phyloP scores from a whole-genome alignment of 2,329 filamentous ascomycete genomes.

The Aspergillus arachidicola region DNA sequence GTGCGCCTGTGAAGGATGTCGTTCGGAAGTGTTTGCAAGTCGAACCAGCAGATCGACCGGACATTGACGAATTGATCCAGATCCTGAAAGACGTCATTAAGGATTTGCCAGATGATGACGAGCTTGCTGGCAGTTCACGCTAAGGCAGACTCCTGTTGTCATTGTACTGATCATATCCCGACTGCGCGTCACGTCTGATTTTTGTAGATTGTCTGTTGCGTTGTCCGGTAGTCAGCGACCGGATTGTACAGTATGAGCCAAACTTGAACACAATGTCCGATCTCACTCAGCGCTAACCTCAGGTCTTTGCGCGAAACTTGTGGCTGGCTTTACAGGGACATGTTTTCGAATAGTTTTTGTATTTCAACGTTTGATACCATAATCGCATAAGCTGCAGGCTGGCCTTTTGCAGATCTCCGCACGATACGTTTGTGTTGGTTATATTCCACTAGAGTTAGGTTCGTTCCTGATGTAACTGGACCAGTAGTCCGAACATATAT shows the following conservation, averaged over 20 bases:
- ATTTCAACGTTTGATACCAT: conserved; percentile 1
- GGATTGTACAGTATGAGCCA: not conserved
- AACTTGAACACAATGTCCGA: not conserved
- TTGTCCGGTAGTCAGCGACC: not conserved
- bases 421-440: not conserved
- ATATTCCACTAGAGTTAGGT: not conserved
- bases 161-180: not conserved
- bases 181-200: not conserved
- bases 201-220: not conserved
- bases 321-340: not conserved
- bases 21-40: conserved; percentile 84
- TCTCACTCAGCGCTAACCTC: not conserved
- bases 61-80: conserved; percentile 79
- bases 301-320: not conserved
- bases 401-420: not conserved
- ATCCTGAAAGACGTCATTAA: conserved; percentile 76
- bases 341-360: not conserved
- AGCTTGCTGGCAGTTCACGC: conserved; percentile 28
- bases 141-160: conserved; percentile 7
- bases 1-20: conserved; percentile 80
- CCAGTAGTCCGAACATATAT: not conserved
- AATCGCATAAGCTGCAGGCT: not conserved
- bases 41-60: conserved; percentile 83
- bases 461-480: not conserved
- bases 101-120: conserved; percentile 65